Evolutionary conservation across 768 basidiomycete genomes (phyloP).

Genomic region (Lactarius psammicola): DNA sequence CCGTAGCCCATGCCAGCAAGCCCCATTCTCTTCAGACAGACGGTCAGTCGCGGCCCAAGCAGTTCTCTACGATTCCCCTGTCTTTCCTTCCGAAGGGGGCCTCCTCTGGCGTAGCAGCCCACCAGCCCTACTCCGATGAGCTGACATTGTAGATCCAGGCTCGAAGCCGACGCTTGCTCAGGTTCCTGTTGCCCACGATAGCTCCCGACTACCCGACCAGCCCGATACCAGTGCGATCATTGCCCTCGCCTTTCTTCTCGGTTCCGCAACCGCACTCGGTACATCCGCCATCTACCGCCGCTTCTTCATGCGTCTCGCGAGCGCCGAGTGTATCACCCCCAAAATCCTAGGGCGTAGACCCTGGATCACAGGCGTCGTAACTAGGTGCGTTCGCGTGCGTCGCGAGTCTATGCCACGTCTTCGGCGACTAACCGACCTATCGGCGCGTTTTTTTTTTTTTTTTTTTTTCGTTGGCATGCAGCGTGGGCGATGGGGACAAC

Average conservation of each 20-base stretch:
- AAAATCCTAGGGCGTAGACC: conserved; percentile 52
- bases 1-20: background rate
- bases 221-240: conserved; percentile 1
- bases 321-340: conserved; percentile 69
- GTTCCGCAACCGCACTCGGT: conserved; percentile 37
- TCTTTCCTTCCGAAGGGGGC: background rate
- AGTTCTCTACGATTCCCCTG: background rate
- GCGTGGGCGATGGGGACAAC: conserved; percentile 86
- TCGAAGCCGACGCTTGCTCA: conserved; percentile 42
- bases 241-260: conserved; percentile 36
- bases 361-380: conserved; percentile 80
- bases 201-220: background rate
- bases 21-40: background rate
- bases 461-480: conserved; percentile 35
- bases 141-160: conserved; percentile 61
- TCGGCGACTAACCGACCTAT: background rate
- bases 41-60: background rate
- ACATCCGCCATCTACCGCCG: conserved; percentile 42
- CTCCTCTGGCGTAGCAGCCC: background rate
- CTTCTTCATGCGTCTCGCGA: conserved; percentile 58
- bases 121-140: background rate
- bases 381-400: conserved; percentile 70
- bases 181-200: background rate
- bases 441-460: background rate
- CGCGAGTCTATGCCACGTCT: background rate